These are phyloP conservation scores for Botrytis sinoallii DNA, from an alignment of 2,329 filamentous ascomycete genomes.

Conservation along the genomic window DNA sequence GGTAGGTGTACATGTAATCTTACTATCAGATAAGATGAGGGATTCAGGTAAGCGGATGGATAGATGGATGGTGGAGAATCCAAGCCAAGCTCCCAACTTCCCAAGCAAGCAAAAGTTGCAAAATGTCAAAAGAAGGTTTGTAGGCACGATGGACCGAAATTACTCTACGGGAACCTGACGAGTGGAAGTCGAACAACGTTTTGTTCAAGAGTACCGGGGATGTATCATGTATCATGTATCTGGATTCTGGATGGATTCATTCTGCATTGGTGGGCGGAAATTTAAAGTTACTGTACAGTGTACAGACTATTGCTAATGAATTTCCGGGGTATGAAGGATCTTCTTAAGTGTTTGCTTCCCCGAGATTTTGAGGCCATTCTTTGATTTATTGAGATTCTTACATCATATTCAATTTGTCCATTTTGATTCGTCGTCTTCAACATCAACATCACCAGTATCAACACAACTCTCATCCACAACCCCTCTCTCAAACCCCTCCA, in stretches of 20 bases:
- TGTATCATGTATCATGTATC: not conserved
- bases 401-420: not conserved
- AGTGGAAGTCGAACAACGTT: not conserved
- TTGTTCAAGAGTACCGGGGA: not conserved
- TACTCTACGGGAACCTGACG: not conserved
- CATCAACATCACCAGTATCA: not conserved
- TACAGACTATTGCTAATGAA: not conserved
- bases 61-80: not conserved
- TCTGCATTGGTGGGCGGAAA: not conserved
- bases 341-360: not conserved
- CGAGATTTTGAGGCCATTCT: not conserved
- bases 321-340: not conserved
- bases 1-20: not conserved
- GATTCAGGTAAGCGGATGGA: not conserved
- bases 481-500: slow-evolving; percentile 39
- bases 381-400: not conserved
- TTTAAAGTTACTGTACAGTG: not conserved
- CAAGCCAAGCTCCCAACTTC: not conserved
- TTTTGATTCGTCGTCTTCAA: not conserved
- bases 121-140: not conserved
- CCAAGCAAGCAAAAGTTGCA: not conserved
- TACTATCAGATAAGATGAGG: not conserved
- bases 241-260: not conserved
- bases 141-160: not conserved
- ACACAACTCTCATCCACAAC: slow-evolving; percentile 34